A percentile compares a stretch with the other conserved stretches of the same genome.
Evolutionary conservation across 257 asterid genomes (phyloP).

Genomic region (Lavandula angustifolia): DNA sequence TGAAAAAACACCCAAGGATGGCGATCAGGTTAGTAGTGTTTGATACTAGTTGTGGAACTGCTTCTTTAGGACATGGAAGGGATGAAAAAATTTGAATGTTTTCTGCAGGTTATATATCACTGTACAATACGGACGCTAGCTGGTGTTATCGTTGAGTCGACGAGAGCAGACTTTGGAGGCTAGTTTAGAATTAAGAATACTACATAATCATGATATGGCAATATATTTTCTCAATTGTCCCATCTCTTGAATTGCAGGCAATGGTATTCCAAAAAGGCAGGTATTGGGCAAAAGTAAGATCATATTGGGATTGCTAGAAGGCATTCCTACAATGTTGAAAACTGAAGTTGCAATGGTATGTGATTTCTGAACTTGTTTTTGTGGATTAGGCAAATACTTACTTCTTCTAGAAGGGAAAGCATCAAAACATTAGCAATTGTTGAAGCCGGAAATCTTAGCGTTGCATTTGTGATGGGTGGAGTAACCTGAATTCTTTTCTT

Average conservation of each 20-base stretch:
- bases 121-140: slow-evolving; percentile 80
- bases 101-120: slow-evolving; percentile 81
- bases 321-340: slow-evolving; percentile 81
- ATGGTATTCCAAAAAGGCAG: slow-evolving; percentile 70
- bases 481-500: slow-evolving; percentile 2
- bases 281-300: slow-evolving; percentile 93
- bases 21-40: slow-evolving; percentile 66
- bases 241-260: slow-evolving; percentile 49
- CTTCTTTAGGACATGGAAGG: slow-evolving; percentile 2
- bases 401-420: neutral
- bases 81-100: neutral
- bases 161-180: slow-evolving; percentile 82
- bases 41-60: neutral
- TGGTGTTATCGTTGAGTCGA: slow-evolving; percentile 86
- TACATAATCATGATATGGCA: neutral
- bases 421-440: neutral
- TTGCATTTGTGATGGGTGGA: slow-evolving; percentile 16
- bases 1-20: slow-evolving; percentile 66
- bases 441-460: neutral
- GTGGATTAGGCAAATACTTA: neutral
- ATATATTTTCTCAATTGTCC: slow-evolving; percentile 17
- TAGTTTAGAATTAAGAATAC: slow-evolving; percentile 13
- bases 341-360: slow-evolving; percentile 94
- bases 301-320: slow-evolving; percentile 86
- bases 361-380: slow-evolving; percentile 16